phyloP scores from a whole-genome alignment of 1,284 basidiomycete species.

The Laetiporus sulphureus region DNA sequence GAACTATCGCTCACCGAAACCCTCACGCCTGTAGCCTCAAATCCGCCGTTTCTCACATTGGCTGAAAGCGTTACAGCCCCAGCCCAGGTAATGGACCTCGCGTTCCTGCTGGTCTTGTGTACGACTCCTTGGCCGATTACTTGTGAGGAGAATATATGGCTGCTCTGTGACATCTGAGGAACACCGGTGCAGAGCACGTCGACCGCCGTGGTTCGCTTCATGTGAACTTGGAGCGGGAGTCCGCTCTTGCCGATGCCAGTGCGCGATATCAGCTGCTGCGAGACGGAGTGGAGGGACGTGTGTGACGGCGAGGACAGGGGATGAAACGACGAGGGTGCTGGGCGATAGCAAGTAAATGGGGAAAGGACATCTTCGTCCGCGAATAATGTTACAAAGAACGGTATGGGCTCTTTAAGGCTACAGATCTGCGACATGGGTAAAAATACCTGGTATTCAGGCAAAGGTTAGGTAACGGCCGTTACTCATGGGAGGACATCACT shows the following conservation, averaged over 20 bases:
- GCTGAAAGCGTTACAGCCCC: conserved; percentile 20
- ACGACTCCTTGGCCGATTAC: conserved; percentile 20
- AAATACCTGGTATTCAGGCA: conserved; percentile 17
- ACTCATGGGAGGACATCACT: neutral
- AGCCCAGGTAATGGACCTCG: conserved; percentile 22
- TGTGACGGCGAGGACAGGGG: conserved; percentile 15
- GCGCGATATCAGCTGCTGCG: conserved; percentile 10
- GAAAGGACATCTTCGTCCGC: conserved; percentile 20
- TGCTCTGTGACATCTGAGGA: conserved; percentile 6
- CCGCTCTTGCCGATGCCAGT: conserved; percentile 3
- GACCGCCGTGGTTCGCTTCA: conserved; percentile 19
- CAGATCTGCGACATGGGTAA: conserved; percentile 23
- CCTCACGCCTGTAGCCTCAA: conserved; percentile 19
- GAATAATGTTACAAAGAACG: conserved; percentile 23
- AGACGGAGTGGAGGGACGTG: conserved; percentile 12
- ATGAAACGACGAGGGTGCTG: conserved; percentile 22
- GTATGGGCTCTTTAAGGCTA: conserved; percentile 22
- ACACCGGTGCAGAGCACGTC: conserved; percentile 14
- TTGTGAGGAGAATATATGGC: conserved; percentile 15
- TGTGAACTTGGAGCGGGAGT: conserved; percentile 17
- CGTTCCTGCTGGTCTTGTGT: conserved; percentile 15
- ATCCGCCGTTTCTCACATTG: conserved; percentile 17
- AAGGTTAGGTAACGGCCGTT: neutral
- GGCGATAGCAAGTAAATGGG: conserved; percentile 21
- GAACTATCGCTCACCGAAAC: conserved; percentile 19